phyloP scores from a whole-genome alignment of 2,329 filamentous ascomycete genomes.

The Botrytis byssoidea region DNA sequence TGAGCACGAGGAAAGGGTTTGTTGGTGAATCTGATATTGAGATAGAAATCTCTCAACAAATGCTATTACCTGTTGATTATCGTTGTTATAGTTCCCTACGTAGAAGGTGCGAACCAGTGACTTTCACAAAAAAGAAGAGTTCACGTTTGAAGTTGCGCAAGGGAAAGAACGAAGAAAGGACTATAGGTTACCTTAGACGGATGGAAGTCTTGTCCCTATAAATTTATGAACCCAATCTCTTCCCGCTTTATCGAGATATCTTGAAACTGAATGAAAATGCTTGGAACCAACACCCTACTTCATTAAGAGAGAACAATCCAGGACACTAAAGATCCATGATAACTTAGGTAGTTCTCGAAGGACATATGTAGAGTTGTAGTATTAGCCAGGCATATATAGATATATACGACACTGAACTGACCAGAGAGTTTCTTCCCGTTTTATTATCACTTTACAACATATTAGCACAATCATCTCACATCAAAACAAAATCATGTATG shows the following conservation, averaged over 20 bases:
- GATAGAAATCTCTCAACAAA: neutral
- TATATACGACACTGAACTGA: too few species aligned
- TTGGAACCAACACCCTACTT: neutral
- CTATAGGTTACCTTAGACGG: neutral
- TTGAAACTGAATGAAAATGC: neutral
- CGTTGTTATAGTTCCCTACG: too few species aligned
- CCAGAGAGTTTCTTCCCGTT: neutral
- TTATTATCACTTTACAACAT: neutral
- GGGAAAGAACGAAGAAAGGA: neutral
- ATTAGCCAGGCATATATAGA: neutral
- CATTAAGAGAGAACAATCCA: neutral
- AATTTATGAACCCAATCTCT: neutral
- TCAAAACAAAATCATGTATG: neutral
- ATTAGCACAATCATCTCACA: neutral
- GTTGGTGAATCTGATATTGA: neutral
- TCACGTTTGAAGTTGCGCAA: neutral
- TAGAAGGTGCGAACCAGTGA: neutral
- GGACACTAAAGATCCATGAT: neutral
- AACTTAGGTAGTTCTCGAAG: neutral
- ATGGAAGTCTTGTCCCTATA: neutral
- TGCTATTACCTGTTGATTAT: neutral
- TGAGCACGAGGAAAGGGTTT: neutral
- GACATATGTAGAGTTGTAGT: too few species aligned
- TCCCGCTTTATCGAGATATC: accelerated
- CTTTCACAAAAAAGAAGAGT: neutral